phyloP scores from a whole-genome alignment of 495 filamentous ascomycete genomes.

The Aspergillus coremiiformis region DNA sequence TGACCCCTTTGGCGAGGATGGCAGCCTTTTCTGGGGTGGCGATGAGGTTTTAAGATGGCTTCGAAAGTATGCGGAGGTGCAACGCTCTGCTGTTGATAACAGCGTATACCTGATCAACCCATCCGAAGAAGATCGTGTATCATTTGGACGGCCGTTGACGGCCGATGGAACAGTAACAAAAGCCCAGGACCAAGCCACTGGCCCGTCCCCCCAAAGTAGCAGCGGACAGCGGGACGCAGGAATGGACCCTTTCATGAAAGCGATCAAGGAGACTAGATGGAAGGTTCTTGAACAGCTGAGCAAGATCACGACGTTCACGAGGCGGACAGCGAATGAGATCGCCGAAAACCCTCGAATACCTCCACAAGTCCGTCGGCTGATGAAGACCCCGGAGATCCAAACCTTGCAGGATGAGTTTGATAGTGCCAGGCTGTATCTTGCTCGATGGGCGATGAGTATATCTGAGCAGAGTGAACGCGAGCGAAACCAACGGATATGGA shows the following conservation, averaged over 20 bases:
- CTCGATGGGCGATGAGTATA: constrained; percentile 97
- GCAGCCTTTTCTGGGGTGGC: constrained; percentile 92
- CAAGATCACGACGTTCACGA: constrained; percentile 92
- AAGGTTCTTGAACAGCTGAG: constrained; percentile 90
- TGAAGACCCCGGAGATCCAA: constrained; percentile 91
- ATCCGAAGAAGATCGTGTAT: constrained; percentile 68
- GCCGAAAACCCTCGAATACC: constrained; percentile 83
- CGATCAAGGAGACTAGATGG: constrained; percentile 93
- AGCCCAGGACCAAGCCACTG: constrained; percentile 26
- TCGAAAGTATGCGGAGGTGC: constrained; percentile 70
- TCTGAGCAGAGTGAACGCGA: constrained; percentile 92
- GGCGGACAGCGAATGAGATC: constrained; percentile 84
- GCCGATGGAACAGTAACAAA: constrained; percentile 28
- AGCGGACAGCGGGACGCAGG: constrained; percentile 51
- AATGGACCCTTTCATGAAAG: constrained; percentile 96
- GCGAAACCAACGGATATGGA: constrained; percentile 78
- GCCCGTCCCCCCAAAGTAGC: constrained; percentile 23
- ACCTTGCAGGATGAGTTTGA: constrained; percentile 95
- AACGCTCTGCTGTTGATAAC: constrained; percentile 74
- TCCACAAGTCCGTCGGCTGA: constrained; percentile 73
- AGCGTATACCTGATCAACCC: constrained; percentile 91
- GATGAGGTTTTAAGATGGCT: constrained; percentile 94
- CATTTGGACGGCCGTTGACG: constrained; percentile 55
- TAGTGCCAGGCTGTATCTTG: constrained; percentile 86
- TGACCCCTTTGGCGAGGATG: constrained; percentile 79